Conservation (phyloP, 345 rosid genomes). For the Geranium brycei region DNA sequence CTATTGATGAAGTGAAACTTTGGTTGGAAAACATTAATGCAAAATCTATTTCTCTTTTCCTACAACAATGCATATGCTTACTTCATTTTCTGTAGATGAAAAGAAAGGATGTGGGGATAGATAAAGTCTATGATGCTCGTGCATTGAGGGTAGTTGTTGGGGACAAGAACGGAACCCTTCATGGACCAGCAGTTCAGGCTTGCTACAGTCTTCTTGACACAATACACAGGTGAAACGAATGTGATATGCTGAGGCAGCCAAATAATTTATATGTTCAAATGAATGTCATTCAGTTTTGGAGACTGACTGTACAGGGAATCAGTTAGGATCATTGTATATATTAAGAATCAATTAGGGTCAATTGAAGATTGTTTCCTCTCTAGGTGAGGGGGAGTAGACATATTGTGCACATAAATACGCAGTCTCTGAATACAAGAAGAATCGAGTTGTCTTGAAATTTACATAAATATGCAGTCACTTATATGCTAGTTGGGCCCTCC, state of each 20-base stretch:
- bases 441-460: too few species aligned
- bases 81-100: slow-evolving; percentile 38
- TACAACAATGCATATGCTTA: neutral
- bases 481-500: too few species aligned
- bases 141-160: slow-evolving; percentile 68
- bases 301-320: too few species aligned
- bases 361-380: too few species aligned
- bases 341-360: too few species aligned
- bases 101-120: slow-evolving; percentile 50
- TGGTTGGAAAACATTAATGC: neutral
- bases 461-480: too few species aligned
- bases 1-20: neutral
- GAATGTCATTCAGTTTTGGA: neutral
- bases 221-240: slow-evolving; percentile 36
- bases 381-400: too few species aligned
- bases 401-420: too few species aligned
- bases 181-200: slow-evolving; percentile 60
- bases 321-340: too few species aligned
- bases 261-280: too few species aligned
- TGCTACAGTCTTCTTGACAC: slow-evolving; percentile 62
- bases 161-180: slow-evolving; percentile 56
- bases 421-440: too few species aligned
- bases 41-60: neutral
- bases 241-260: neutral
- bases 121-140: slow-evolving; percentile 58